Evolutionary conservation across 495 filamentous ascomycete genomes (phyloP).

Genomic region (Daldinia caldariorum): DNA sequence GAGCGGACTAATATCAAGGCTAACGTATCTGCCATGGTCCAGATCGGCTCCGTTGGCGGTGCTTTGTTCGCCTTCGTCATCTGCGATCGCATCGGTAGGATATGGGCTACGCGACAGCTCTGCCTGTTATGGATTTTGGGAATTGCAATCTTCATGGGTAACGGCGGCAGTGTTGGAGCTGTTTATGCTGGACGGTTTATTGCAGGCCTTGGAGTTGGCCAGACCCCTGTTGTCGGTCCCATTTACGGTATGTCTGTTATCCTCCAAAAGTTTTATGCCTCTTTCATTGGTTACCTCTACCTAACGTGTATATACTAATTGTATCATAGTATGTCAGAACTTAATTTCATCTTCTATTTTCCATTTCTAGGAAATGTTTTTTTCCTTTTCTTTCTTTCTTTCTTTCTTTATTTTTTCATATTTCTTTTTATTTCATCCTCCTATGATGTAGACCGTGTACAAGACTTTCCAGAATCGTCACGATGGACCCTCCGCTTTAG

Average conservation of each 20-base stretch:
- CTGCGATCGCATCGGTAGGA: constrained; percentile 73
- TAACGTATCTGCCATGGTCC: constrained; percentile 78
- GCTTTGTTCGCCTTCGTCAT: constrained; percentile 73
- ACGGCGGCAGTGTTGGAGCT: constrained; percentile 66
- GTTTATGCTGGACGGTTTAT: constrained; percentile 75
- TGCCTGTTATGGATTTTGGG: constrained; percentile 74
- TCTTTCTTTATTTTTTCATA: too few species aligned
- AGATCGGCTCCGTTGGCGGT: constrained; percentile 72
- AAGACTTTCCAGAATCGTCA: constrained; percentile 12
- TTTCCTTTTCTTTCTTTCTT: neutral
- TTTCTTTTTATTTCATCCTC: neutral
- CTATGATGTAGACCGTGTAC: neutral
- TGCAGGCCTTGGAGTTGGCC: constrained; percentile 72
- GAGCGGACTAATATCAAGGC: constrained; percentile 70
- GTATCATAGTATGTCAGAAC: constrained; percentile 24
- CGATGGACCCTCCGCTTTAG: constrained; percentile 5
- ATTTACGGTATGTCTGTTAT: constrained; percentile 53
- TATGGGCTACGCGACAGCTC: constrained; percentile 74
- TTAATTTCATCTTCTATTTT: neutral
- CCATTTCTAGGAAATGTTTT: too few species aligned
- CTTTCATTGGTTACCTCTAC: neutral
- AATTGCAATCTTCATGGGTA: constrained; percentile 73
- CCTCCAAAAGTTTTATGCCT: neutral
- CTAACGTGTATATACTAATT: constrained; percentile 25
- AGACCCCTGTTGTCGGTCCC: constrained; percentile 72